phyloP scores from a whole-genome alignment of 2,329 filamentous ascomycete species.

The Xylaria sp. region DNA sequence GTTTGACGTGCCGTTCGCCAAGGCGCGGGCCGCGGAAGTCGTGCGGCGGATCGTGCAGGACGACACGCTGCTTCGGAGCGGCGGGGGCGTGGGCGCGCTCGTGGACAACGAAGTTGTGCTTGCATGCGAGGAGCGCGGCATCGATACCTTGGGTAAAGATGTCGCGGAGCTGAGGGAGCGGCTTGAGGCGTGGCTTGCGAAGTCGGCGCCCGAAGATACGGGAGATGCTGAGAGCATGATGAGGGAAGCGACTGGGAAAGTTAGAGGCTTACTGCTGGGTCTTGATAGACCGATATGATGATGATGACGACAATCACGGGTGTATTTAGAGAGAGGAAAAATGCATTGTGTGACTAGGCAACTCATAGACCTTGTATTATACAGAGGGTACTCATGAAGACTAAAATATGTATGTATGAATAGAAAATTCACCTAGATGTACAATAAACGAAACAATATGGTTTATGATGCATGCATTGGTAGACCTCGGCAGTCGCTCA shows the following conservation, averaged over 20 bases:
- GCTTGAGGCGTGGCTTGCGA: conserved; percentile 55
- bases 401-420: conserved; percentile 1
- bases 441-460: background rate
- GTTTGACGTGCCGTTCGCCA: conserved; percentile 59
- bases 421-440: background rate
- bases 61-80: conserved; percentile 68
- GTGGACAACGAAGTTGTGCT: conserved; percentile 68
- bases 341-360: too few species aligned
- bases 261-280: conserved; percentile 29
- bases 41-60: conserved; percentile 72
- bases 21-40: conserved; percentile 55
- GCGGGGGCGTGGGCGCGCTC: conserved; percentile 66
- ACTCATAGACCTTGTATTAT: background rate
- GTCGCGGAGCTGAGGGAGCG: conserved; percentile 60
- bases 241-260: conserved; percentile 45
- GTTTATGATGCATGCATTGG: too few species aligned
- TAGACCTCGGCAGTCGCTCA: too few species aligned
- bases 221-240: conserved; percentile 42
- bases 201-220: conserved; percentile 40
- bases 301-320: background rate
- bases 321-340: too few species aligned
- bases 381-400: background rate
- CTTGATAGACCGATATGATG: conserved; percentile 13
- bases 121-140: conserved; percentile 73
- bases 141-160: conserved; percentile 61